These are phyloP conservation scores for Aspergillus floridensis DNA, from an alignment of 2,329 filamentous ascomycete species.

Conservation along the genomic window DNA sequence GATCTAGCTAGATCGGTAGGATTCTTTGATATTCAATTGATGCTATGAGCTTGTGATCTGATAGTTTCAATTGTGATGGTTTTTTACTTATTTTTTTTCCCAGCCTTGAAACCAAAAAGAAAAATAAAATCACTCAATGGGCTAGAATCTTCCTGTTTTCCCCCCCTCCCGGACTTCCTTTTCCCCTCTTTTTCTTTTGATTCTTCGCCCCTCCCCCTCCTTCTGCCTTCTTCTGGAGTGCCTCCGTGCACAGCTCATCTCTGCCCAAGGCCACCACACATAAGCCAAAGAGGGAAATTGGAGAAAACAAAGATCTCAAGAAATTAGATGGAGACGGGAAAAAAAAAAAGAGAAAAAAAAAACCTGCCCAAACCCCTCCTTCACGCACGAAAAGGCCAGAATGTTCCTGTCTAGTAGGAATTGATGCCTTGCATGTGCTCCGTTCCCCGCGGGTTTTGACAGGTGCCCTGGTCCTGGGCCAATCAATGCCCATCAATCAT, in stretches of 20 bases:
- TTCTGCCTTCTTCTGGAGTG: not conserved
- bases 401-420: slow-evolving; percentile 12
- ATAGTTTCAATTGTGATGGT: not conserved
- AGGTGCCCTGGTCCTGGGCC: slow-evolving; percentile 14
- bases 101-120: not conserved
- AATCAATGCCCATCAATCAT: slow-evolving; percentile 23
- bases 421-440: slow-evolving; percentile 7
- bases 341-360: not conserved
- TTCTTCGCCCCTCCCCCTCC: not conserved
- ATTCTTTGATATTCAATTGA: not conserved
- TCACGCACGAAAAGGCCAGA: slow-evolving; percentile 16
- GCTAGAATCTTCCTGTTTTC: not conserved
- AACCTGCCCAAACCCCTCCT: slow-evolving; percentile 5
- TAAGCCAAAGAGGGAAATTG: not conserved
- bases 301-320: not conserved
- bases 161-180: not conserved
- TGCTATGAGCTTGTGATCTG: slow-evolving; percentile 5
- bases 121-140: not conserved
- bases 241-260: not conserved
- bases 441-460: not conserved
- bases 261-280: slow-evolving; percentile 2
- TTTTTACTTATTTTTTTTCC: not conserved
- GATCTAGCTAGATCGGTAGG: not conserved
- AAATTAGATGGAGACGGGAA: not conserved
- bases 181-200: not conserved